Conservation (phyloP, 176 grass and related monocot species). For the Ampelocalamus luodianensis region DNA sequence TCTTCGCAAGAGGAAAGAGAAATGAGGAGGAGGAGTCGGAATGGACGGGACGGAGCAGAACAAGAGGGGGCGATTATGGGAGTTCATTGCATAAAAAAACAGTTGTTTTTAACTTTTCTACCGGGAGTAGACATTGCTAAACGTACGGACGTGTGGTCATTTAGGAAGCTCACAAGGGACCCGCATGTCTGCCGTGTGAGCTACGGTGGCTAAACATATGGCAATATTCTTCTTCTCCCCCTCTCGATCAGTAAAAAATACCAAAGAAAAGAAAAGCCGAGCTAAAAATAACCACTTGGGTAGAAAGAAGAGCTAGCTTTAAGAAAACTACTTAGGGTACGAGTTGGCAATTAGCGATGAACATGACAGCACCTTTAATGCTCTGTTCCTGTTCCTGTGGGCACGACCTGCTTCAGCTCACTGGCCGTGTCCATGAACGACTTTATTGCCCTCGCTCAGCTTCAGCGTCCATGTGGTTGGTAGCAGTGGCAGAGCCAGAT, state of each 20-base stretch:
- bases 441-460: not conserved
- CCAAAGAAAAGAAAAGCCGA: too few species aligned
- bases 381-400: not conserved
- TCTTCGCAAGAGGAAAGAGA: constrained; percentile 25
- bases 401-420: not conserved
- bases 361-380: not conserved
- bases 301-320: not conserved
- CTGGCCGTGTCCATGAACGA: not conserved
- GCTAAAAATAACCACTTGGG: not conserved
- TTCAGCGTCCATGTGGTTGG: not conserved
- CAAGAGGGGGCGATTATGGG: not conserved
- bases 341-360: not conserved
- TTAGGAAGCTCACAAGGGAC: not conserved
- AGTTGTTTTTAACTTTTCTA: not conserved
- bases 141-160: not conserved
- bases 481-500: not conserved
- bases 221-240: not conserved
- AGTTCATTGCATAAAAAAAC: not conserved
- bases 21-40: constrained; percentile 26
- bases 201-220: not conserved
- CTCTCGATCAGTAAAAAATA: not conserved
- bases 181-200: constrained; percentile 37
- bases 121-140: not conserved
- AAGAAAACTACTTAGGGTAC: not conserved
- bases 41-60: not conserved